phyloP scores from a whole-genome alignment of 352 stramenopile genomes.

The Pythium rhizo-oryzae region DNA sequence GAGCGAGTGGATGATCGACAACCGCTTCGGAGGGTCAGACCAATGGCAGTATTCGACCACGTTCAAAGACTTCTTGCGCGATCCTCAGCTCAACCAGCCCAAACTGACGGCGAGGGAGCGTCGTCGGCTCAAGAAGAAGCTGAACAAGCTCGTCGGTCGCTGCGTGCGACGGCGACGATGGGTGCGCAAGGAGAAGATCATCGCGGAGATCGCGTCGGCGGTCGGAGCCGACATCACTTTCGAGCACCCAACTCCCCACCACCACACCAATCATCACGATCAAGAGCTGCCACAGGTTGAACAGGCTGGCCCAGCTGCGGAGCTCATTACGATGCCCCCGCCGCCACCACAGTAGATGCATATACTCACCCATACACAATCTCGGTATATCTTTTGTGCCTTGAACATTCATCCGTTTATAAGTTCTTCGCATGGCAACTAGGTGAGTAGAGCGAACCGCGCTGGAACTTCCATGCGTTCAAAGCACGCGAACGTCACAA shows the following conservation, averaged over 20 bases:
- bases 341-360: conserved; percentile 16
- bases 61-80: conserved; percentile 83
- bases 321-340: conserved; percentile 11
- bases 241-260: conserved; percentile 10
- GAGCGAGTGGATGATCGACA: conserved; percentile 82
- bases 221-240: conserved; percentile 14
- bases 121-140: conserved; percentile 74
- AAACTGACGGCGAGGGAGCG: conserved; percentile 57
- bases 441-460: conserved; percentile 70
- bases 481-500: conserved; percentile 88
- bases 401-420: not conserved
- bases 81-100: conserved; percentile 58
- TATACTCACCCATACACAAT: conserved; percentile 3
- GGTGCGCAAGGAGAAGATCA: conserved; percentile 76
- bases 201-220: conserved; percentile 43
- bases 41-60: conserved; percentile 88
- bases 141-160: conserved; percentile 82
- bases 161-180: conserved; percentile 78
- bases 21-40: conserved; percentile 63
- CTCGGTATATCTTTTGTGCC: not conserved
- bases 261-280: conserved; percentile 20
- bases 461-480: conserved; percentile 69
- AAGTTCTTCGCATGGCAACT: not conserved
- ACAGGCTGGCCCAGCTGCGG: not conserved
- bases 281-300: not conserved